A percentile compares a stretch with the other conserved stretches of the same genome.
Conservation (phyloP, 208 protist species). For the Crithidia fasciculata region DNA sequence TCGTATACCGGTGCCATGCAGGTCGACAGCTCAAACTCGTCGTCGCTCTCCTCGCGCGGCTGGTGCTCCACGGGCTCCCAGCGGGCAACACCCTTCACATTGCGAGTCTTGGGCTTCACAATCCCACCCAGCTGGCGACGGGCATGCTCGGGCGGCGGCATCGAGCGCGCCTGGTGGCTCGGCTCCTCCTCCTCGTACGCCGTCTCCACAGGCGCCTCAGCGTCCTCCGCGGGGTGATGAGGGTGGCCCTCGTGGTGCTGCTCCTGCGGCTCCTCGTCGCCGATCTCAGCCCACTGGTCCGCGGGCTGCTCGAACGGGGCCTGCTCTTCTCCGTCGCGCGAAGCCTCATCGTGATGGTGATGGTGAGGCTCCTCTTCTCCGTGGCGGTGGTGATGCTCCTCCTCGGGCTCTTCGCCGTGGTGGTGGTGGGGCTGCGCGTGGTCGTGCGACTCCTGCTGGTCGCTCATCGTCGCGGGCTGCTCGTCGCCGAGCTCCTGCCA, state of each 20-base stretch:
- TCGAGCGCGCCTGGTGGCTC: not conserved
- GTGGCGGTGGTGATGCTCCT: not conserved
- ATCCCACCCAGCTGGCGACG: not conserved
- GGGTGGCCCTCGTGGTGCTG: not conserved
- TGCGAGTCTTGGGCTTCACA: conserved; percentile 44
- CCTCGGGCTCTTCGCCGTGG: not conserved
- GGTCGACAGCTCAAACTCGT: conserved; percentile 74
- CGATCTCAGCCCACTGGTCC: conserved; percentile 1
- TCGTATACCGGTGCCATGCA: conserved; percentile 22
- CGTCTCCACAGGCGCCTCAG: not conserved
- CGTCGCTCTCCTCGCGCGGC: conserved; percentile 55
- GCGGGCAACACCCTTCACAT: conserved; percentile 40
- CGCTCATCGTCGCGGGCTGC: no score
- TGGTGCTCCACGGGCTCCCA: conserved; percentile 70
- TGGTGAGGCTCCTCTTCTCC: not conserved
- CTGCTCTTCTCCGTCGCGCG: not conserved
- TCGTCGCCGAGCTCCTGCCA: no score
- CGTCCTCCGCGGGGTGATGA: not conserved
- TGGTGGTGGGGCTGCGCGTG: not conserved
- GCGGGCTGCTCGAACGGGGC: not conserved
- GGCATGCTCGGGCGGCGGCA: conserved; percentile 8
- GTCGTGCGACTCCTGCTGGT: no score
- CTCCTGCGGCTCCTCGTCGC: not conserved
- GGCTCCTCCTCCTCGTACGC: conserved; percentile 3
- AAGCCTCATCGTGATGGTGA: not conserved